These are phyloP conservation scores for Suhomyces yuchorum DNA, from an alignment of 1,139 yeast species.

Conservation along the genomic window DNA sequence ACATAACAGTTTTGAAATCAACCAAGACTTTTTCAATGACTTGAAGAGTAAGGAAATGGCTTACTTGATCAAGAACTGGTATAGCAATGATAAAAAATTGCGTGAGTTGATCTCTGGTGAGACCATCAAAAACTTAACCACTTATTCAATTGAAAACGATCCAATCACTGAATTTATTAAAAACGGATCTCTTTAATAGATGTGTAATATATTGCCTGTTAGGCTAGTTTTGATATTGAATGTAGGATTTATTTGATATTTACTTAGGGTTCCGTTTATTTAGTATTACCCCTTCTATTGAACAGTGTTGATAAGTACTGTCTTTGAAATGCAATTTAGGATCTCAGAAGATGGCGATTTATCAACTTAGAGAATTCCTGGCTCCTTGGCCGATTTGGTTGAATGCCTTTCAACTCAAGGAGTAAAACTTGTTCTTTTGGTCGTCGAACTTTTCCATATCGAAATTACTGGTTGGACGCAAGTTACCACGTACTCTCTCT, in stretches of 20 bases:
- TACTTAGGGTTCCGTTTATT: not conserved
- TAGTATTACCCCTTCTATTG: not conserved
- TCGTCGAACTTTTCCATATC: conserved; percentile 46
- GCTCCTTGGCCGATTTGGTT: too few species aligned
- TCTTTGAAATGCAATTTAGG: not conserved
- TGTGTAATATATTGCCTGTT: conserved; percentile 2
- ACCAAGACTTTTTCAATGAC: conserved; percentile 45
- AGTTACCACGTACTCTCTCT: conserved; percentile 17
- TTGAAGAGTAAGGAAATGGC: conserved; percentile 54
- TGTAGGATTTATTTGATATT: not conserved
- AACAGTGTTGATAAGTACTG: not conserved
- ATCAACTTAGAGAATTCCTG: too few species aligned
- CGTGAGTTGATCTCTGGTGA: conserved; percentile 53
- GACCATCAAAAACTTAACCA: conserved; percentile 36
- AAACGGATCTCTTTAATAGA: conserved; percentile 11
- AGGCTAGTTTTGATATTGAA: not conserved
- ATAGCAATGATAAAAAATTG: conserved; percentile 59
- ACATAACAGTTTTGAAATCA: conserved; percentile 54
- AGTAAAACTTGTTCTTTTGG: conserved; percentile 56
- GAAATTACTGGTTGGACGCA: conserved; percentile 32
- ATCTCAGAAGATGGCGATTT: not conserved
- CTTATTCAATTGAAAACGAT: conserved; percentile 47
- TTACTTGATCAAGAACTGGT: conserved; percentile 68
- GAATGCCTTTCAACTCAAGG: conserved; percentile 39
- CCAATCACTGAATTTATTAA: conserved; percentile 47